Evolutionary conservation across 164 flowering plant species (phyloP), one percentile per base, ranked within the genome.

Genomic region (Kingdonia uniflora): DNA sequence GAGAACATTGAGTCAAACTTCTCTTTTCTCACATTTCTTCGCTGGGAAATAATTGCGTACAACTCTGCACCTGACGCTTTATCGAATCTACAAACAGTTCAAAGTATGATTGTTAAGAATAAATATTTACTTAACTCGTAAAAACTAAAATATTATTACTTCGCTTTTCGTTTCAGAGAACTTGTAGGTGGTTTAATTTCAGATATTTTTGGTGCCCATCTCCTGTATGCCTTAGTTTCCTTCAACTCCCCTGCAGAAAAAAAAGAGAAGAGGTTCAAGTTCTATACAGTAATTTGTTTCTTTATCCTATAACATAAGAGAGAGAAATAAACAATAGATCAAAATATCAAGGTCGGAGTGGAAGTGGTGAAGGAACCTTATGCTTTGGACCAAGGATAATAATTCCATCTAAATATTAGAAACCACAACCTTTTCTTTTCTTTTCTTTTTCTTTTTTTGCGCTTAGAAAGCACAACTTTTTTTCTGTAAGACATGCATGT

Each of bases 1-100:
- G 95, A 76, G 61, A 88, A 82, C 95, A 86, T 77, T 21, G 92
- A 75, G 54, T 86, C 85, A 51, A 92, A 71, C 29, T 54, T 69
- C 47, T 66, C 86, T 69, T 78, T 88, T 74, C 97, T 76, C 69
- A 78, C 76, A 55, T 52, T 70, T 62, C 75, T 76, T 7, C 99
- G 77, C 68, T 82, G 89, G 57, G 89, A 68, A 63, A 92, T 86
- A 0, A 84, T 52, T 19, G 95, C 91, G 60, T 55, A 64, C 15
- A 92, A 65, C 75, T 86, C 91, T 49, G 65, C 8, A 23, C 72
- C 86, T 25, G 85, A 54, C 54, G 69, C 37, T 58, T 80, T 77
- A 16, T 66, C 72, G 20, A 79, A 70, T 51, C 95, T 90, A 80
- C 21, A 17, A 46, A 55, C 24, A 17, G 41, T 51, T 62, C 21